These are phyloP conservation scores for Penicillium sp. DNA, from an alignment of 2,329 filamentous ascomycete genomes.

Conservation along the genomic window DNA sequence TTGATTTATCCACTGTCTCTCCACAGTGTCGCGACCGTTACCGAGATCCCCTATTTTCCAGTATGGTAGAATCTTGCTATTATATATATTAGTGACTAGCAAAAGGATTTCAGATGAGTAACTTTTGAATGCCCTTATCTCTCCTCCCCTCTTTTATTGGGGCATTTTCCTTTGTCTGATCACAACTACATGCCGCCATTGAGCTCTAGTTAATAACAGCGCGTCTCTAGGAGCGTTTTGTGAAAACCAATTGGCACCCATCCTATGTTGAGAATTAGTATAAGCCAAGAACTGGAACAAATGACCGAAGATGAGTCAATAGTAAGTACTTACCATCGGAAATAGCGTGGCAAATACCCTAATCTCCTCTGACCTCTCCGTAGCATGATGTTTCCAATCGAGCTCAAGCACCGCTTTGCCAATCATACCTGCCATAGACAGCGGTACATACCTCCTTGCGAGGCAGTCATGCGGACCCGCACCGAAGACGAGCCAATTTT, in stretches of 20 bases:
- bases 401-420: conserved; percentile 82
- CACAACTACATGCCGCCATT: too few species aligned
- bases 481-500: conserved; percentile 97
- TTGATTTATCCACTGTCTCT: too few species aligned
- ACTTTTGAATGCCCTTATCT: too few species aligned
- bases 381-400: conserved; percentile 86
- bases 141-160: too few species aligned
- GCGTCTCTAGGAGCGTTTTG: conserved; percentile 26
- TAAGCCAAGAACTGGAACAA: conserved; percentile 2
- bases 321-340: conserved; percentile 67
- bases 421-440: conserved; percentile 83
- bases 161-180: too few species aligned
- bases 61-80: too few species aligned
- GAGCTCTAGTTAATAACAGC: too few species aligned
- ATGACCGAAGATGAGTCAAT: not conserved
- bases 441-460: conserved; percentile 83
- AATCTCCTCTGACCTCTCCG: conserved; percentile 82
- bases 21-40: too few species aligned
- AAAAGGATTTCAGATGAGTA: too few species aligned
- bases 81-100: too few species aligned
- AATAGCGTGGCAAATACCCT: conserved; percentile 98
- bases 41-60: too few species aligned
- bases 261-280: conserved; percentile 53
- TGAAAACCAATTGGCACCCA: conserved; percentile 75
- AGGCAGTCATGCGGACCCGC: conserved; percentile 95